Conservation (phyloP, 2,329 filamentous ascomycete genomes). For the Fusarium scirpi region DNA sequence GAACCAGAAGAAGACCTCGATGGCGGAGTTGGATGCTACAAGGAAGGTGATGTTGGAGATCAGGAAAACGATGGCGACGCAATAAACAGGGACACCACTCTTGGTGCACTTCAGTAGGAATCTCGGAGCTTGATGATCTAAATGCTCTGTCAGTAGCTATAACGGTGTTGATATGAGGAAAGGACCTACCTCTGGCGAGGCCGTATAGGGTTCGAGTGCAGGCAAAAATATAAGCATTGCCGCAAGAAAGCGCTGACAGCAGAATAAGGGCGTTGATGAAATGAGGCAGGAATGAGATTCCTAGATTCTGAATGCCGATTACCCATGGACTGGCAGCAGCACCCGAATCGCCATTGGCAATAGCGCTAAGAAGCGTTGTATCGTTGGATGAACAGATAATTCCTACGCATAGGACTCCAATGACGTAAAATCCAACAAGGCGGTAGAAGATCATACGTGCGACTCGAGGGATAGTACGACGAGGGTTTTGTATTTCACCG, state of each 20-base stretch:
- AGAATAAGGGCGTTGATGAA: conserved; percentile 73
- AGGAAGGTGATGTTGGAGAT: conserved; percentile 64
- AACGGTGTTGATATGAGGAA: neutral
- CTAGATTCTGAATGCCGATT: conserved; percentile 64
- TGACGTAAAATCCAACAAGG: conserved; percentile 76
- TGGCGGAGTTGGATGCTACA: conserved; percentile 58
- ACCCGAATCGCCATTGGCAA: conserved; percentile 62
- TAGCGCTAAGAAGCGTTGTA: conserved; percentile 51
- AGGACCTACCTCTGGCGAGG: conserved; percentile 51
- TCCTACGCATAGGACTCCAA: conserved; percentile 67
- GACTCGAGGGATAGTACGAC: conserved; percentile 73
- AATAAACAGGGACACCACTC: conserved; percentile 68
- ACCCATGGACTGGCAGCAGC: conserved; percentile 71
- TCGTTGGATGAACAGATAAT: conserved; percentile 66
- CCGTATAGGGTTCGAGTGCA: conserved; percentile 60
- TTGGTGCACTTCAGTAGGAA: conserved; percentile 68
- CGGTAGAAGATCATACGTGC: conserved; percentile 81
- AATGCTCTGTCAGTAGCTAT: neutral
- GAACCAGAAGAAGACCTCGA: conserved; percentile 64
- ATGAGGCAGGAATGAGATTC: conserved; percentile 64
- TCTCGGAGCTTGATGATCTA: conserved; percentile 57
- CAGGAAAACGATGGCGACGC: conserved; percentile 59
- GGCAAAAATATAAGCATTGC: conserved; percentile 61
- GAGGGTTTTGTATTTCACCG: conserved; percentile 74
- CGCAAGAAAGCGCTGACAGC: conserved; percentile 58